These are phyloP conservation scores for Tolypocladium paradoxum DNA, from an alignment of 2,329 filamentous ascomycete species.

Conservation along the genomic window DNA sequence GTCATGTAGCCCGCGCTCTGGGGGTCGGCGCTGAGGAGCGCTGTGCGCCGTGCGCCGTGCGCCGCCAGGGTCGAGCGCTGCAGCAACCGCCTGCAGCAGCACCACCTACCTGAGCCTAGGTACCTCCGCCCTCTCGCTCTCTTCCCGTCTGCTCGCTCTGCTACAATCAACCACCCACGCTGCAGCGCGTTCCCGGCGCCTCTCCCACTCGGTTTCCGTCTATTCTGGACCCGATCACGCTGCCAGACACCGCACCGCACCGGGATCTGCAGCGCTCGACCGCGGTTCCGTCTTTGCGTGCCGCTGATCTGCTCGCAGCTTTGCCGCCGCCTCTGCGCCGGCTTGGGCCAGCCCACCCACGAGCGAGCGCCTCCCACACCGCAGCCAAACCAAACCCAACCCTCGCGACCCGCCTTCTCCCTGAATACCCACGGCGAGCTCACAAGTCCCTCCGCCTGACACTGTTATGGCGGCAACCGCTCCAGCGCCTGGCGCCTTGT, in stretches of 20 bases:
- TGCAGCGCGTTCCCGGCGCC: not conserved
- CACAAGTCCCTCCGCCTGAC: constrained; percentile 6
- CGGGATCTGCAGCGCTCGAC: not conserved
- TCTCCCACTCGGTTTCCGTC: not conserved
- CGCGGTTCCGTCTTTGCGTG: not conserved
- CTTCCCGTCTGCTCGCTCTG: not conserved
- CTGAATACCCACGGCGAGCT: not conserved
- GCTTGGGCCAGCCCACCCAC: not conserved
- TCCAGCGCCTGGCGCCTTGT: constrained; percentile 37
- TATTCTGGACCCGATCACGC: not conserved
- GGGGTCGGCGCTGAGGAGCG: too few relatives aligned
- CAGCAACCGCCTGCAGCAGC: constrained; percentile 4
- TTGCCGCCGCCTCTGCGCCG: not conserved
- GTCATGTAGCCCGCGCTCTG: constrained; percentile 22
- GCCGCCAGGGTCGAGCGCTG: not conserved
- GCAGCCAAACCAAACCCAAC: not conserved
- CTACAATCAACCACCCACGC: not conserved
- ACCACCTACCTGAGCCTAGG: too few relatives aligned
- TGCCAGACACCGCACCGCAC: not conserved
- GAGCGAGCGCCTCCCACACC: not conserved
- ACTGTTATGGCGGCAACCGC: constrained; percentile 41
- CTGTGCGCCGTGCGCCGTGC: too few relatives aligned
- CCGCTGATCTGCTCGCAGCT: not conserved
- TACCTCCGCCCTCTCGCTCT: not conserved
- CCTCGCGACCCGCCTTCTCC: constrained; percentile 1